Percentiles rank a stretch among this genome's conserved stretches.
These are phyloP conservation scores for Geotrichum candidum DNA, from an alignment of 1,139 yeast genomes.

Conservation along the genomic window DNA sequence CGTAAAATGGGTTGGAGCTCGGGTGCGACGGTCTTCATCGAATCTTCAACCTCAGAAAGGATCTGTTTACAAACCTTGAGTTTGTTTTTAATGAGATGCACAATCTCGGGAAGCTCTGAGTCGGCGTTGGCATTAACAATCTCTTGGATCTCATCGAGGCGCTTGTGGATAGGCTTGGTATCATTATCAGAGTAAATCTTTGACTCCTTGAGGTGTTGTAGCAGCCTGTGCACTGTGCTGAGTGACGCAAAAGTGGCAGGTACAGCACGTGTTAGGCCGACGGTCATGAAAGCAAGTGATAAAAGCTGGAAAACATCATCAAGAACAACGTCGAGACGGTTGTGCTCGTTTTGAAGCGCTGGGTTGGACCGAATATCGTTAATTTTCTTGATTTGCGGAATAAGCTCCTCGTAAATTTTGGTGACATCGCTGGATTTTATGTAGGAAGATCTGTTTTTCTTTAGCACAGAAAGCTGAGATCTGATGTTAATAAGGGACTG, in stretches of 20 bases:
- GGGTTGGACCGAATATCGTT: slow-evolving; percentile 31
- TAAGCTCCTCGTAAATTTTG: slow-evolving; percentile 41
- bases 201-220: slow-evolving; percentile 75
- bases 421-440: slow-evolving; percentile 49
- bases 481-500: slow-evolving; percentile 40
- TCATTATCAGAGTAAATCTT: slow-evolving; percentile 81
- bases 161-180: slow-evolving; percentile 62
- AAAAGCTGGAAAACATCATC: slow-evolving; percentile 87
- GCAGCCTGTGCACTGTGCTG: slow-evolving; percentile 72
- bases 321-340: slow-evolving; percentile 57
- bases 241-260: slow-evolving; percentile 91
- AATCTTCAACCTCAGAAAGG: slow-evolving; percentile 26
- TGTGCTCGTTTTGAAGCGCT: slow-evolving; percentile 25
- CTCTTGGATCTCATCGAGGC: slow-evolving; percentile 60
- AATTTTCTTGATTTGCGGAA: slow-evolving; percentile 30
- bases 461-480: slow-evolving; percentile 41
- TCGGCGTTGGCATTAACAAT: slow-evolving; percentile 44
- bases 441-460: slow-evolving; percentile 48
- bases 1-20: slow-evolving; percentile 33
- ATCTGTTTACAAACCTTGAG: slow-evolving; percentile 27
- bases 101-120: slow-evolving; percentile 25
- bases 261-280: slow-evolving; percentile 82
- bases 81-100: slow-evolving; percentile 29
- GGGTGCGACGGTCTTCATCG: slow-evolving; percentile 31
- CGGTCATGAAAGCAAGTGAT: slow-evolving; percentile 80